Percentiles rank a stretch among this genome's conserved stretches.
Evolutionary conservation across 257 asterid species (phyloP).

Genomic region (Lithospermum erythrorhizon): DNA sequence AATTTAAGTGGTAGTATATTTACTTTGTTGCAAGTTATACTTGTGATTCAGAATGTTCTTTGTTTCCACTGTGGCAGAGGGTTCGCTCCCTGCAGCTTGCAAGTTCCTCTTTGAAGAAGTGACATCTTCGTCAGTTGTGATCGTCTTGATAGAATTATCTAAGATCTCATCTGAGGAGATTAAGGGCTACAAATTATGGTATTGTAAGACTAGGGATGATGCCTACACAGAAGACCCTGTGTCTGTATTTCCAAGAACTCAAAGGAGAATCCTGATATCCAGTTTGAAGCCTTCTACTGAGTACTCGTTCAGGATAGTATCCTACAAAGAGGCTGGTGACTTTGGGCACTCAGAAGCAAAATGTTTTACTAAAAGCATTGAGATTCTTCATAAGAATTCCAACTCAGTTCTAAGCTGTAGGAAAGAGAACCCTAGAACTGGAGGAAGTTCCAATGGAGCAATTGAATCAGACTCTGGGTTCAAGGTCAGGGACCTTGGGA

Average conservation of each 20-base stretch:
- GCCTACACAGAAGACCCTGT: constrained; percentile 53
- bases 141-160: constrained; percentile 59
- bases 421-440: constrained; percentile 36
- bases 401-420: constrained; percentile 22
- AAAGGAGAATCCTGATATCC: constrained; percentile 63
- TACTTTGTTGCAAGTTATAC: neutral
- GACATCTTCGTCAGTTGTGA: constrained; percentile 52
- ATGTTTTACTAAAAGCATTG: constrained; percentile 67
- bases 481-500: constrained; percentile 61
- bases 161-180: constrained; percentile 28
- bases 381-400: constrained; percentile 41
- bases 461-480: constrained; percentile 46
- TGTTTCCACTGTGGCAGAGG: constrained; percentile 41
- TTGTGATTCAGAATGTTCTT: neutral
- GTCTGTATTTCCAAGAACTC: constrained; percentile 58
- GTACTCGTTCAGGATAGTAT: constrained; percentile 62
- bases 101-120: constrained; percentile 74
- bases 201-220: constrained; percentile 64
- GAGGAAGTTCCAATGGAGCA: constrained; percentile 43
- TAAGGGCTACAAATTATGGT: constrained; percentile 88
- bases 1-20: neutral
- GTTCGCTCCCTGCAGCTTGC: constrained; percentile 80
- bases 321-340: constrained; percentile 53
- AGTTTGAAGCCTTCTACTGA: constrained; percentile 76
- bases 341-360: constrained; percentile 77